These are phyloP conservation scores for Kodamaea suecica DNA, from an alignment of 1,139 yeast genomes.

Conservation along the genomic window DNA sequence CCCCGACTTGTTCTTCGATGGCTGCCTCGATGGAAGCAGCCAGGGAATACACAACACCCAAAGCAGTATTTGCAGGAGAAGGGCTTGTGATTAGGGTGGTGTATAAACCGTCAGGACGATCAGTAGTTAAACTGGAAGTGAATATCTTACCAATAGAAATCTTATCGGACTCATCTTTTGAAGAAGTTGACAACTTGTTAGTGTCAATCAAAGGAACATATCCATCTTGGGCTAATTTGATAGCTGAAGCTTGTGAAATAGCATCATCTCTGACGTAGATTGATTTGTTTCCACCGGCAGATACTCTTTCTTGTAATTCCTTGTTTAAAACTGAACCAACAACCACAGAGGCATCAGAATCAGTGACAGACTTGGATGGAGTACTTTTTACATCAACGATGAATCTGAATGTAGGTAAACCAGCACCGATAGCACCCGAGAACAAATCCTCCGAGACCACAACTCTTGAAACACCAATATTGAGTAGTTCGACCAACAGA, in stretches of 20 bases:
- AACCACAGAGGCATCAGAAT: conserved; percentile 24
- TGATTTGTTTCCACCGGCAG: conserved; percentile 42
- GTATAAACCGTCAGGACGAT: conserved; percentile 81
- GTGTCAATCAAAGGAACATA: conserved; percentile 49
- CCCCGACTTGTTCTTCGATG: conserved; percentile 78
- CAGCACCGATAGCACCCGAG: conserved; percentile 38
- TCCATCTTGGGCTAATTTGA: conserved; percentile 32
- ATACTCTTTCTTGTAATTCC: conserved; percentile 19
- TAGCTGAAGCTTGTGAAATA: conserved; percentile 26
- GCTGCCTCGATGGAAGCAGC: conserved; percentile 78
- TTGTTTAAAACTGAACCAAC: conserved; percentile 17
- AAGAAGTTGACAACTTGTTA: conserved; percentile 41
- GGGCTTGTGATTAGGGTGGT: conserved; percentile 81
- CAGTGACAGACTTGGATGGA: conserved; percentile 15
- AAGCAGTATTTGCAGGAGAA: conserved; percentile 48
- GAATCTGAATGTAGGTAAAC: conserved; percentile 62
- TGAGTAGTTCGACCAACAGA: conserved; percentile 53
- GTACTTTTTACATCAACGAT: conserved; percentile 28
- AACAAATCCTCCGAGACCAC: conserved; percentile 42
- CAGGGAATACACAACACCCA: conserved; percentile 92
- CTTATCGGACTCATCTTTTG: conserved; percentile 25
- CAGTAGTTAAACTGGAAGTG: conserved; percentile 63
- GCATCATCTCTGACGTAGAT: conserved; percentile 31
- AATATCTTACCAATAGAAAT: conserved; percentile 53
- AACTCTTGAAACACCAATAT: conserved; percentile 61